Evolutionary conservation across 2,329 filamentous ascomycete species (phyloP), one percentile per base, ranked within the genome.

Genomic region (Ophiostoma himal-ulmi): DNA sequence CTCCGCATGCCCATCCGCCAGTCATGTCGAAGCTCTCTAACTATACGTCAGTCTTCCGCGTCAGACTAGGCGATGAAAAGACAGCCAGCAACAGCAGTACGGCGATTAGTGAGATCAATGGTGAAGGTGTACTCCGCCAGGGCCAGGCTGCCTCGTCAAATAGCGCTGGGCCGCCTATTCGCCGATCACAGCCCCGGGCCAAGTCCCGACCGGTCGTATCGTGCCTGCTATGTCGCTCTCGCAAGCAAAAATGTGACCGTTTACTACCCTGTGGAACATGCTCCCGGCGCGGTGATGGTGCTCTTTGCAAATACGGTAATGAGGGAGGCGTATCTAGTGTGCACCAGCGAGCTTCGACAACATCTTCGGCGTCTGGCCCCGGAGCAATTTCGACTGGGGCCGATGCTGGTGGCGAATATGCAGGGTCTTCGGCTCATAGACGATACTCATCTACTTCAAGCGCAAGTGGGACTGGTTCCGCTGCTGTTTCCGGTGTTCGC

Each of bases 231-330:
- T 83, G 81, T 71, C 81, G 82, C 72, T 75, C 75, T 26, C 80
- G 81, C 71, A 83, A 83, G 75, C 77, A 80, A 8, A 79, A 78
- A 70, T 83, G 81, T 72, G 81, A 83, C 72, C 78, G 81, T 17
- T 78, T 78, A 57, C 81, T 74, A 37, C 73, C 80, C 1, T 83
- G 81, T 72, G 76, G 78, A 30, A 77, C 79, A 7, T 83, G 82
- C 72, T 74, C 75, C 68, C 80, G 78, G 74, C 78, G 81, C 48
- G 79, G 79, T 20, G 77, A 80, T n/a, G 75, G 72, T 5, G 71
- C 71, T 3, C 54, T 71, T 2, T 82, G 81, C 70, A 75, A 73
- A 34, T 81, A 81, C 69, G 76, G 77, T 8, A 65, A 26, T 6
- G 71, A 69, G 4, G 65, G 70, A 7, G 67, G 68, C 20, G n/a